Base-by-base conservation (phyloP, 306 rosid species). In the Malus asiatica region DNA sequence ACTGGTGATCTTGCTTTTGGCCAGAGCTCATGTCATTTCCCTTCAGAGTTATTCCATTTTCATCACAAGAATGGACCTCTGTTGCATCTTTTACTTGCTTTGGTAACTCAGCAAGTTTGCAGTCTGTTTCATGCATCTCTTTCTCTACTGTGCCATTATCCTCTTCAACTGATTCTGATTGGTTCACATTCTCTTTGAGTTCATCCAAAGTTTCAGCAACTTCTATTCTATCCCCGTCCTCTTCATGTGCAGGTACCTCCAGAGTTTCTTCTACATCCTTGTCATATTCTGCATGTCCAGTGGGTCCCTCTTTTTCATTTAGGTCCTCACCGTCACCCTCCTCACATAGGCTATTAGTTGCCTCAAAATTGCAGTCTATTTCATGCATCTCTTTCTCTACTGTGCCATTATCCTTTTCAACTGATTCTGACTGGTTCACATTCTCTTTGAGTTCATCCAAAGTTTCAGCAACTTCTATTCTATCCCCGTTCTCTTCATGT, bases 241-340 rank as follows among this genome's bases (percentile, higher is more conserved):
- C 85, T 75, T 79, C 83, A 73, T 67, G 77, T 71, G 33, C 70
- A 74, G 76, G 79, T 60, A 74, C 80, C 71, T 77, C 74, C 1
- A 48, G 51, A 68, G 65, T 72, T 74, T 68, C 83, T 71, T 83
- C 83, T 15, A 76, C 75, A 73, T 64, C 71, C 79, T 77, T 79
- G 35, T 75, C 62, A 52, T 78, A 80, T 5, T 57, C 61, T 76
- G 80, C 25, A 33, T 25, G 58, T 62, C 80, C 53, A 51, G 71
- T 64, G 59, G 86, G 72, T 66, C 64, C 87, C 80, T 40, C 76
- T 55, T 70, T 22, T 68, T 69, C 66, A 60, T 68, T 72, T 68
- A 76, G 74, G 74, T 74, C 77, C 71, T 78, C 89, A 75, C 61
- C 69, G 79, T 76, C 88, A 81, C 77, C 83, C 30, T 60, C 82